These are phyloP conservation scores for Rosa hybrid DNA, from an alignment of 331 rosid genomes.

Conservation along the genomic window DNA sequence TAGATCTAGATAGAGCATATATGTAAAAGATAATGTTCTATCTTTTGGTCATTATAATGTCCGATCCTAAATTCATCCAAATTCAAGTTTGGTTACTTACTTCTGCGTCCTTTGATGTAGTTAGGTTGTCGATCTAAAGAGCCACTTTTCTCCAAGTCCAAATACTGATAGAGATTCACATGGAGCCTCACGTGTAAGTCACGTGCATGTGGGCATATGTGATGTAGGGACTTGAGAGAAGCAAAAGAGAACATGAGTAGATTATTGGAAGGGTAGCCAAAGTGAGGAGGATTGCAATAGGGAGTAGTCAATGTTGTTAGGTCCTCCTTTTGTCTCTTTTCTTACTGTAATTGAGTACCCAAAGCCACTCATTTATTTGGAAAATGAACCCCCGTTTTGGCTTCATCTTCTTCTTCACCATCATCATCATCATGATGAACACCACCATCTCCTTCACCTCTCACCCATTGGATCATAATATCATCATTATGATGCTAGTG, in stretches of 20 bases:
- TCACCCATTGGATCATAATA: slow-evolving; percentile 42
- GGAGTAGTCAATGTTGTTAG: slow-evolving; percentile 64
- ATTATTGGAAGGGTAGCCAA: slow-evolving; percentile 15
- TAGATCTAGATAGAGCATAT: too few species aligned
- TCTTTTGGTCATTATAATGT: not conserved
- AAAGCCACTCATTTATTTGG: slow-evolving; percentile 68
- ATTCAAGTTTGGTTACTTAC: not conserved
- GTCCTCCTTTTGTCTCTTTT: slow-evolving; percentile 61
- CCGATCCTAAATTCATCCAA: not conserved
- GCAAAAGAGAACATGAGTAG: slow-evolving; percentile 30
- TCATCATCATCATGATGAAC: slow-evolving; percentile 32
- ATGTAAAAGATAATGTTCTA: too few species aligned
- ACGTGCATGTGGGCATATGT: slow-evolving; percentile 26
- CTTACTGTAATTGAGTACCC: slow-evolving; percentile 75
- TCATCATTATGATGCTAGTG: slow-evolving; percentile 44
- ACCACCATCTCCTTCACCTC: slow-evolving; percentile 28
- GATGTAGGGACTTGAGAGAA: slow-evolving; percentile 14
- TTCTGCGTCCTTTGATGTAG: not conserved
- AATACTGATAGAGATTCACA: slow-evolving; percentile 17
- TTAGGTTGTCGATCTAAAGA: not conserved
- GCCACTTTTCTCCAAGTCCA: not conserved
- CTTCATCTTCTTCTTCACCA: slow-evolving; percentile 54
- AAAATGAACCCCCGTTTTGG: slow-evolving; percentile 71
- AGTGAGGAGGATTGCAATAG: slow-evolving; percentile 29
- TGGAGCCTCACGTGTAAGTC: slow-evolving; percentile 36